phyloP scores from a whole-genome alignment of 2,329 filamentous ascomycete genomes.

The Exophiala sp. region DNA sequence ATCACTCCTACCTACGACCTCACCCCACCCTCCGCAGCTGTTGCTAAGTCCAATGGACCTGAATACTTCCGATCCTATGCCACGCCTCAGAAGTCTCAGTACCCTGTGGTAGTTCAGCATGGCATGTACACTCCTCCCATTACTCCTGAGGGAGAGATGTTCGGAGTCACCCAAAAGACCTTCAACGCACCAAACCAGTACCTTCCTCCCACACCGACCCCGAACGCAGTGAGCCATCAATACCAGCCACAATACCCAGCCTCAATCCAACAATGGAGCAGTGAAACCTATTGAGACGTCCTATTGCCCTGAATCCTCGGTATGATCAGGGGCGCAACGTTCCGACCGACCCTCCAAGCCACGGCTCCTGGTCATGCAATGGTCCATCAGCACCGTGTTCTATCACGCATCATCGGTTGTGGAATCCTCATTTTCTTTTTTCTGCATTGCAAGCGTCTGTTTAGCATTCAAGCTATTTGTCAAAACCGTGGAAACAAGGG shows the following conservation, averaged over 20 bases:
- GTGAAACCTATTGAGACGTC: constrained; percentile 14
- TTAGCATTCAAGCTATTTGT: constrained; percentile 10
- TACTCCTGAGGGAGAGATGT: constrained; percentile 38
- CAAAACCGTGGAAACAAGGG: constrained; percentile 10
- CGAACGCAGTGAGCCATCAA: constrained; percentile 17
- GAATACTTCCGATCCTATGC: constrained; percentile 25
- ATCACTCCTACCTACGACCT: constrained; percentile 28
- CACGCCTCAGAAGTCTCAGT: constrained; percentile 28
- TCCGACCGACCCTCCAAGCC: constrained; percentile 1
- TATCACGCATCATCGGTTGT: constrained; percentile 13
- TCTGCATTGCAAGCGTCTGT: constrained; percentile 24
- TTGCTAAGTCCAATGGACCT: constrained; percentile 9
- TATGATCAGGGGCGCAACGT: constrained; percentile 9
- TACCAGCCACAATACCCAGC: constrained; percentile 16
- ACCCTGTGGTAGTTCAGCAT: constrained; percentile 28
- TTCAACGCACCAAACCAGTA: constrained; percentile 30
- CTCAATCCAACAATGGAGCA: constrained; percentile 15
- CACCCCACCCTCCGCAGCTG: constrained; percentile 34
- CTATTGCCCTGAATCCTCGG: not conserved
- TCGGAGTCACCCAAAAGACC: constrained; percentile 34
- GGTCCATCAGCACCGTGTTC: constrained; percentile 14
- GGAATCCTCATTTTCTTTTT: constrained; percentile 10
- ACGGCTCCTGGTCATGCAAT: constrained; percentile 10
- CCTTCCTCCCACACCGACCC: constrained; percentile 27
- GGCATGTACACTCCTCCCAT: constrained; percentile 46